Evolutionary conservation across 176 grass and related monocot genomes (phyloP).

Genomic region (Ananas comosus): DNA sequence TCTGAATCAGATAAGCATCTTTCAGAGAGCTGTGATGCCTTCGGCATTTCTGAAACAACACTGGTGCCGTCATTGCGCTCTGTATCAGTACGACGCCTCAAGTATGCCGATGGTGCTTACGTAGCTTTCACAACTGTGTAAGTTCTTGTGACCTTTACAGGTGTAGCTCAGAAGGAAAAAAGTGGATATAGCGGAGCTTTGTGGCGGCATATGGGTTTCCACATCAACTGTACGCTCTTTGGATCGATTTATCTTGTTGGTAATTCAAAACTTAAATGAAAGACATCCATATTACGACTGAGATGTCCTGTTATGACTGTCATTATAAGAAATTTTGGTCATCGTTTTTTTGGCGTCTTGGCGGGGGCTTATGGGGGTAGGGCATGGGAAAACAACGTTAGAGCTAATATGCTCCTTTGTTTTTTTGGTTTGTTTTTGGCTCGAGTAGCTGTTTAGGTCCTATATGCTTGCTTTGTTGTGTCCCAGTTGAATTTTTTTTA

Average conservation of each 20-base stretch:
- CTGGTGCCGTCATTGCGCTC: slow-evolving; percentile 29
- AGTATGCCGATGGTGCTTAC: slow-evolving; percentile 34
- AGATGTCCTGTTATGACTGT: background rate
- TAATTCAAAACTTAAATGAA: background rate
- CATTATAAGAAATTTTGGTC: background rate
- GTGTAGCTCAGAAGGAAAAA: background rate
- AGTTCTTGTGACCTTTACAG: background rate
- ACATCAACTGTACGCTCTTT: background rate
- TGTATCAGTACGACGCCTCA: slow-evolving; percentile 35
- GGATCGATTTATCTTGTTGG: background rate
- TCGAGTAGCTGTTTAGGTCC: too few relatives aligned
- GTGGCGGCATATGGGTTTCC: background rate
- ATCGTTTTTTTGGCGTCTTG: background rate
- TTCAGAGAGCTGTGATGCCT: background rate
- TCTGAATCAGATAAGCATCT: background rate
- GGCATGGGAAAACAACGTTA: too few relatives aligned
- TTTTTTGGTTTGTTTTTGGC: too few relatives aligned
- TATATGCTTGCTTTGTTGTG: too few relatives aligned
- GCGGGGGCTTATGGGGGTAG: background rate
- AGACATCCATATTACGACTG: background rate
- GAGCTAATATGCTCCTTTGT: too few relatives aligned
- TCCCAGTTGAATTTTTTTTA: too few relatives aligned
- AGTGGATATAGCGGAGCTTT: background rate
- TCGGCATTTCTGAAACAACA: slow-evolving; percentile 29
- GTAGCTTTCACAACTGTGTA: slow-evolving; percentile 27